Base-by-base conservation (phyloP, 805 yeast species). In the Saccharomycopsis sp. region DNA sequence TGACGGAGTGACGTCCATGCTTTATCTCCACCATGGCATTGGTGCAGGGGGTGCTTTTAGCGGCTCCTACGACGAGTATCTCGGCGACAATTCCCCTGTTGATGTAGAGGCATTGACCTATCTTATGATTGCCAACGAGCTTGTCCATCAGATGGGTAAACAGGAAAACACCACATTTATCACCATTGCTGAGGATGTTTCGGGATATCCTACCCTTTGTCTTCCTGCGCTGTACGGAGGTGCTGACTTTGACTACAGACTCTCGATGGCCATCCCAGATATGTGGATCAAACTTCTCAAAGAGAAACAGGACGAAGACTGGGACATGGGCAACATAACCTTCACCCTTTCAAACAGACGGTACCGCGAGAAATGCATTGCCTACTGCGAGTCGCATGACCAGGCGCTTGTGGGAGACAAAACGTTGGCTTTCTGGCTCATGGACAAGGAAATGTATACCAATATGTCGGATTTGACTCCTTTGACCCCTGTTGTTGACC, bases 361-460 rank as follows among this genome's bases (percentile, higher is more conserved):
- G 63, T 83, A 91, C 70, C 82, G 83, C 47, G 98, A 92, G 71
- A 84, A 83, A 67, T 91, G 97, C 55, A 89, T 92, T 64, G 85
- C 94, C 2, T 92, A 92, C 68, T 88, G 95, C 62, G 99, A 92
- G 73, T 86, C 95, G 15, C 99, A 92, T 68, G 99, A 92, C 70
- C 99, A 92, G 74, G 98, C 98, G 5, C 78, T 92, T 57, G 99
- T 92, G 21, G 99, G 99, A 55, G 99, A 92, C 70, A 92, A 92
- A 70, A 89, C 97, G 1, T 73, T 92, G 59, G 98, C 98, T 0
- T 92, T 92, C 68, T 94, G 99, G 99, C 78, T 92, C 58, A 92
- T 92, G 98, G 99, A 92, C 73, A 91, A 92, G 62, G 96, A 91
- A 64, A 91, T 92, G 98, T 92, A 92, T 72, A 92, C 97, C 40